Evolutionary conservation across 73 alveolate species (phyloP).

Genomic region (Paraurostyla sp.): DNA sequence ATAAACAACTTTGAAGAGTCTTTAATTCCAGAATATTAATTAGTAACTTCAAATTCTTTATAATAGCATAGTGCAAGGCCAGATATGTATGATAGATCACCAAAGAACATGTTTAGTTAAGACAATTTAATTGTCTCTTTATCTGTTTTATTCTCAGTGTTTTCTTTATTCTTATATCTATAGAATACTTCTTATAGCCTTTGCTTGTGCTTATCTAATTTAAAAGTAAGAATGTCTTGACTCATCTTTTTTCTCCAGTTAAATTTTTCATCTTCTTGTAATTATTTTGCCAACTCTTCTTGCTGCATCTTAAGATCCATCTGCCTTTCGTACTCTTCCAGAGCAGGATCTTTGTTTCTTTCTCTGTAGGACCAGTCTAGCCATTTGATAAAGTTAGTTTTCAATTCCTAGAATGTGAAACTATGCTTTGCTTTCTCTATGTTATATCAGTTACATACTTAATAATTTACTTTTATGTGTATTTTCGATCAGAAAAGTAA

Average conservation of each 20-base stretch:
- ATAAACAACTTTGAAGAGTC: constrained; percentile 16
- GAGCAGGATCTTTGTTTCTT: constrained; percentile 38
- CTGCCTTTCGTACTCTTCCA: neutral
- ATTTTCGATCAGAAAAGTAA: neutral
- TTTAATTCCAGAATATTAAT: neutral
- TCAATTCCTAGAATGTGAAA: constrained; percentile 1
- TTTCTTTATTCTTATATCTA: neutral
- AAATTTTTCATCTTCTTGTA: neutral
- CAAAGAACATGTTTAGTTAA: neutral
- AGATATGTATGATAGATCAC: constrained; percentile 33
- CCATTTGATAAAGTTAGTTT: neutral
- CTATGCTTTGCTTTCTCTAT: constrained; percentile 9
- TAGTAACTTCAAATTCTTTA: constrained; percentile 10
- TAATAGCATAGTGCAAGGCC: constrained; percentile 28
- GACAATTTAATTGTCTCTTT: neutral
- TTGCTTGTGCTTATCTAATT: constrained; percentile 38
- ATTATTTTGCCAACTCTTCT: constrained; percentile 2
- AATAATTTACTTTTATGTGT: neutral
- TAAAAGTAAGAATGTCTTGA: neutral
- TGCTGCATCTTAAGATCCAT: neutral
- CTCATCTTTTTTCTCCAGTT: constrained; percentile 17
- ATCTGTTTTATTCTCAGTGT: neutral
- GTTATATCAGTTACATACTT: neutral
- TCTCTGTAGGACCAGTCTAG: constrained; percentile 27
- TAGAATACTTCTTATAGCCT: constrained; percentile 19